Base-by-base conservation (phyloP, 495 filamentous ascomycete species). In the Penicillium subrubescens region DNA sequence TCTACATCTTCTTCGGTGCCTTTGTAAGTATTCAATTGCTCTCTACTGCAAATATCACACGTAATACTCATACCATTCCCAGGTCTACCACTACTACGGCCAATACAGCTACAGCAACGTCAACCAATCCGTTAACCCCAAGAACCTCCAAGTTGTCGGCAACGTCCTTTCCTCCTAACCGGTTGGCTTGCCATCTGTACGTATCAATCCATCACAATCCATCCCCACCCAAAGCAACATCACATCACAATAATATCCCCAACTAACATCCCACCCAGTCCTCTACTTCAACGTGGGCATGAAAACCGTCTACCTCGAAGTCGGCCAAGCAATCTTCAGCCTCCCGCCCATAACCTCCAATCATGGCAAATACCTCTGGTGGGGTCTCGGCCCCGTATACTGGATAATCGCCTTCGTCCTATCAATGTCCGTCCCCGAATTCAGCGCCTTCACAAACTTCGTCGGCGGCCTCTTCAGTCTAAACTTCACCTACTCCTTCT, bases 281-380 rank as follows among this genome's bases (percentile, higher is more conserved):
- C 52, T 69, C 11, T 69, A 70, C 72, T 85, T 84, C 70, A 89
- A 89, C 63, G 86, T 88, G 64, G 86, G 86, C 25, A 81, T 89
- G 67, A 89, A 88, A 67, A 83, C 86, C 25, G 72, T 87, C 41
- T 89, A 89, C 70, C 66, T 82, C 60, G 85, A 88, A 61, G 78
- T 88, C 50, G 67, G 83, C 65, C 78, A 84, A 59, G 81, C 86
- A 54, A 57, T 87, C 41, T 75, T 87, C 59, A 65, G 75, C 37
- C 72, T 78, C 23, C 86, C 84, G 1, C 71, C 79, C 2, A 75
- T 87, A 51, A 80, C 79, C 11, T 75, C 72, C 29, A 79, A 61
- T 34, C 65, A 48, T 1, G 86, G 85, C 21, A 85, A 85, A 55
- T 65, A 78, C 27, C 64, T 82, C 34, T 87, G 84, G 81, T 77